Evolutionary conservation across 2,329 filamentous ascomycete genomes (phyloP).

Genomic region (Botryotinia calthae): DNA sequence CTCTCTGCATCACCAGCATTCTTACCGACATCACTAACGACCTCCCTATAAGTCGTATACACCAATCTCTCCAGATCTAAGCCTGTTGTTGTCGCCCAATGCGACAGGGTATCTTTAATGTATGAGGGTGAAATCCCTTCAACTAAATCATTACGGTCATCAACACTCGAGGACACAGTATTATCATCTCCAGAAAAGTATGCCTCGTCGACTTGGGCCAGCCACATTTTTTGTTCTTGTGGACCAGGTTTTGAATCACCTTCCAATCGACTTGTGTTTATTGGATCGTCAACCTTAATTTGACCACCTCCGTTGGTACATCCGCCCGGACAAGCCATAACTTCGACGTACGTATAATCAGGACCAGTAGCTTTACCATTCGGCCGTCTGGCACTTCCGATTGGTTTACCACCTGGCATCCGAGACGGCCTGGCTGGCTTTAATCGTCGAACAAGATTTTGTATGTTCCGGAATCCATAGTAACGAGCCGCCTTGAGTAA

Average conservation of each 20-base stretch:
- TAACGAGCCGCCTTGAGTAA: slow-evolving; percentile 83
- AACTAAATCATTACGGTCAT: slow-evolving; percentile 46
- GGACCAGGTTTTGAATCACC: slow-evolving; percentile 59
- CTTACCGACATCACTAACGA: slow-evolving; percentile 94
- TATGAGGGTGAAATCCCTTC: slow-evolving; percentile 64
- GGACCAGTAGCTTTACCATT: slow-evolving; percentile 49
- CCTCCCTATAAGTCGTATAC: slow-evolving; percentile 85
- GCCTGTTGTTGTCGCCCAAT: slow-evolving; percentile 73
- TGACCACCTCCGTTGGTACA: slow-evolving; percentile 98
- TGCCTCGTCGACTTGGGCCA: slow-evolving; percentile 79
- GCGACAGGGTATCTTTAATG: slow-evolving; percentile 65
- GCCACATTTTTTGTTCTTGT: slow-evolving; percentile 82
- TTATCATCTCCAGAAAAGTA: slow-evolving; percentile 75
- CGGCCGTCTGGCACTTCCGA: slow-evolving; percentile 54
- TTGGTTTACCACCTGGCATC: slow-evolving; percentile 71
- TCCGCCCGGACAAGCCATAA: slow-evolving; percentile 98
- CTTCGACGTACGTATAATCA: slow-evolving; percentile 92
- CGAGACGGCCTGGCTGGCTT: slow-evolving; percentile 77
- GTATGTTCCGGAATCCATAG: slow-evolving; percentile 97
- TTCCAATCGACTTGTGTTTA: slow-evolving; percentile 51
- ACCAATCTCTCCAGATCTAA: slow-evolving; percentile 70
- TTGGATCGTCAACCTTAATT: slow-evolving; percentile 82
- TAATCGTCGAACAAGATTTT: slow-evolving; percentile 89
- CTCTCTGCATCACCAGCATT: slow-evolving; percentile 68
- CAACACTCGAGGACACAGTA: slow-evolving; percentile 32